These are phyloP conservation scores for Penicillium macrosclerotiorum DNA, from an alignment of 495 filamentous ascomycete genomes.

Conservation along the genomic window DNA sequence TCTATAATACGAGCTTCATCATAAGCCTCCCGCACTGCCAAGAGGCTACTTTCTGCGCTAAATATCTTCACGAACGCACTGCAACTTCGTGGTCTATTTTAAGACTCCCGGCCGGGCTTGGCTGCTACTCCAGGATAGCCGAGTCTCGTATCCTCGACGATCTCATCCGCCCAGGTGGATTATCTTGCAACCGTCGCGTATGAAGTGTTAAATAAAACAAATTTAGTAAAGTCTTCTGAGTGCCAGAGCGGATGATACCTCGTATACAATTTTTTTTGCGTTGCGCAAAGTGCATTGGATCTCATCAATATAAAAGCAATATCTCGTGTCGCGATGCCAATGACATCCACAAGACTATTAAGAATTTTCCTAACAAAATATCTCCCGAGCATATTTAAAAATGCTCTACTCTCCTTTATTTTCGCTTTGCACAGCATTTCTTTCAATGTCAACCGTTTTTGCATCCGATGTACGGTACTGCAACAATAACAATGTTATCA, in stretches of 20 bases:
- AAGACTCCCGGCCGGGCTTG: background rate
- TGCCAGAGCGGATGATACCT: too few species aligned
- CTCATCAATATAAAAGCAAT: too few species aligned
- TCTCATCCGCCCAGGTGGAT: background rate
- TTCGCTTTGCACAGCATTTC: background rate
- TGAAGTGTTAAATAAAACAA: too few species aligned
- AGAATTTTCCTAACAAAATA: too few species aligned
- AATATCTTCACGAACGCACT: background rate
- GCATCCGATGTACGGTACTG: constrained; percentile 7
- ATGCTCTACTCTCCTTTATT: constrained; percentile 1
- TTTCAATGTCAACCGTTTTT: background rate
- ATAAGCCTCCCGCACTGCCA: background rate
- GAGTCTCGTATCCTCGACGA: constrained; percentile 3
- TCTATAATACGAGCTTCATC: background rate
- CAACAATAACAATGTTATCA: background rate
- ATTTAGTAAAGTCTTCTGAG: too few species aligned
- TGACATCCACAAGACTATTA: too few species aligned
- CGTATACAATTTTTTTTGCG: too few species aligned
- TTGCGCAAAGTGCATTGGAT: too few species aligned
- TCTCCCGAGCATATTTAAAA: too few species aligned
- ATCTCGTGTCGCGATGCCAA: too few species aligned
- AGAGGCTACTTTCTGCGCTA: background rate
- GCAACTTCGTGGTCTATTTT: constrained; percentile 5
- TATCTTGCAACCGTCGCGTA: too few species aligned
- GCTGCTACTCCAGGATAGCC: background rate